Evolutionary conservation across 257 asterid species (phyloP).

Genomic region (Agastache rugosa): DNA sequence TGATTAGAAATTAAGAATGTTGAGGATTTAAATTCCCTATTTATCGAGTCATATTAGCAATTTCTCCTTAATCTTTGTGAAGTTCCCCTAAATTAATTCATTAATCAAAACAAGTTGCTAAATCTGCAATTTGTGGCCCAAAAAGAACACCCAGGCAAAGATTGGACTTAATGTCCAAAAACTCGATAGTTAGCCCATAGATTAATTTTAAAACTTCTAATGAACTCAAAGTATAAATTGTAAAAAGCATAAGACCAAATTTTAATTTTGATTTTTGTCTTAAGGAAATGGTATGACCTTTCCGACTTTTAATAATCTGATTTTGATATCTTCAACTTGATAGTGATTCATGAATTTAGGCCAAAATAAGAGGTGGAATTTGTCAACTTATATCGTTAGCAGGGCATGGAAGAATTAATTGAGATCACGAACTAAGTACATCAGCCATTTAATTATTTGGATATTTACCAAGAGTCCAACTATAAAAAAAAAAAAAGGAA

Average conservation of each 20-base stretch:
- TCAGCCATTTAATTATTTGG: conserved; percentile 2
- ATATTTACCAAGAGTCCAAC: no score
- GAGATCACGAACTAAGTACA: conserved; percentile 12
- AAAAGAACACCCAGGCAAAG: no score
- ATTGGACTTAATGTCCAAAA: neutral
- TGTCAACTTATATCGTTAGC: neutral
- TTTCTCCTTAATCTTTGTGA: no score
- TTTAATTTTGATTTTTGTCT: no score
- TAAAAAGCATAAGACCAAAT: neutral
- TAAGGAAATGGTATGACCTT: neutral
- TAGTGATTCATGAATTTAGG: neutral
- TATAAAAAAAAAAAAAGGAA: no score
- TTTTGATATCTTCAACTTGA: neutral
- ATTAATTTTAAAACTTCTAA: no score
- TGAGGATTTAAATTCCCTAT: no score
- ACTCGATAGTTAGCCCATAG: neutral
- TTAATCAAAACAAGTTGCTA: no score
- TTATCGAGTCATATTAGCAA: no score
- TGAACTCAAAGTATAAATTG: neutral
- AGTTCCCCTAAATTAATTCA: no score
- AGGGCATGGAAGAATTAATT: neutral
- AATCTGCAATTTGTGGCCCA: no score
- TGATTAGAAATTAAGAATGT: no score
- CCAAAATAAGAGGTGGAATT: conserved; percentile 2
- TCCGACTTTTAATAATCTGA: neutral